phyloP scores from a whole-genome alignment of 345 rosid genomes.

The Hibiscus mutabilis region DNA sequence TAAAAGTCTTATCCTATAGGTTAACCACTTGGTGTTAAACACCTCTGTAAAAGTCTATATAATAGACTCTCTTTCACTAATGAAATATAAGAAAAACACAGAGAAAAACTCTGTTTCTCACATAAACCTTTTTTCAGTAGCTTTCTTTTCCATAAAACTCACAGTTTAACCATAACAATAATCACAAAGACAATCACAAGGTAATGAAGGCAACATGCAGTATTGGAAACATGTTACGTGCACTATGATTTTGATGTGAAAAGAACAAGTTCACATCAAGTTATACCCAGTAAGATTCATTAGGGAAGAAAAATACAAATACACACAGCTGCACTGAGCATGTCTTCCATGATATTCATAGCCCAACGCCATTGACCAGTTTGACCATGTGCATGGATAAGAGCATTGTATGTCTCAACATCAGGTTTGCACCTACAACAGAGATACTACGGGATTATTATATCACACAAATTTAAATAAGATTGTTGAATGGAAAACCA shows the following conservation, averaged over 20 bases:
- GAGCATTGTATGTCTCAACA: conserved; percentile 83
- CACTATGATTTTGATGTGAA: conserved; percentile 3
- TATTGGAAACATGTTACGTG: conserved; percentile 3
- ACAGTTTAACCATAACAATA: not conserved
- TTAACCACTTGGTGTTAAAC: too few relatives aligned
- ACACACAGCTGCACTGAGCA: conserved; percentile 85
- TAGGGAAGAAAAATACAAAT: conserved; percentile 32
- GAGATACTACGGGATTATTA: conserved; percentile 4
- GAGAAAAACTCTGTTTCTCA: too few relatives aligned
- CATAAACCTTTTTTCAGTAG: too few relatives aligned
- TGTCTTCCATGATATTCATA: conserved; percentile 80
- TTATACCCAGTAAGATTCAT: conserved; percentile 26
- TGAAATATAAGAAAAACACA: too few relatives aligned
- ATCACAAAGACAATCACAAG: not conserved
- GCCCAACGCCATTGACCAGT: conserved; percentile 97
- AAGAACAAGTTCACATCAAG: conserved; percentile 27
- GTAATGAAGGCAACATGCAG: not conserved
- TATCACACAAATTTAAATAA: not conserved
- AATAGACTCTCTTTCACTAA: too few relatives aligned
- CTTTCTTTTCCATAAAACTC: too few relatives aligned
- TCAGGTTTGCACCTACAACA: conserved; percentile 78
- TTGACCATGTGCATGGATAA: conserved; percentile 84
- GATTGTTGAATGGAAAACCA: not conserved
- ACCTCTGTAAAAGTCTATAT: too few relatives aligned
- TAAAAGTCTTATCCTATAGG: too few relatives aligned